Conservation (phyloP, 306 rosid genomes). For the Pterocarpus santalinus region DNA sequence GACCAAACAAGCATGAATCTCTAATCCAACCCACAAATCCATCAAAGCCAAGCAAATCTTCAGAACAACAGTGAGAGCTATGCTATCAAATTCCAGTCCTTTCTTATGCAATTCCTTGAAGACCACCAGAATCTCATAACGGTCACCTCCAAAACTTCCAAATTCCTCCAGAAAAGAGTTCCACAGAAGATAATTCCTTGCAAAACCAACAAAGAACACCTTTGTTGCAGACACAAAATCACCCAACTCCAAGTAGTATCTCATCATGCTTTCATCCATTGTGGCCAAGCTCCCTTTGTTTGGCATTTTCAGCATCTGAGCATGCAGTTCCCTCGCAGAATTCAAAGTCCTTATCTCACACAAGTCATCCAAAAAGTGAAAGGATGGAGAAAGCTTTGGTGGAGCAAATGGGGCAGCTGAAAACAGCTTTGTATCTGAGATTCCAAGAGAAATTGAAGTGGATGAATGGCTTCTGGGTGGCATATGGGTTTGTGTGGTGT, state of each 20-base stretch:
- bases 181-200: constrained; percentile 58
- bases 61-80: constrained; percentile 60
- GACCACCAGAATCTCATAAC: constrained; percentile 54
- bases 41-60: constrained; percentile 57
- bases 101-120: constrained; percentile 54
- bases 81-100: constrained; percentile 61
- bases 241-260: constrained; percentile 62
- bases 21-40: constrained; percentile 64
- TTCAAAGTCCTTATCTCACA: constrained; percentile 53
- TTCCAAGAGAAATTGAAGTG: constrained; percentile 48
- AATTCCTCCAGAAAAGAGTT: constrained; percentile 62
- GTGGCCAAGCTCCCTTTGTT: constrained; percentile 44
- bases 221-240: constrained; percentile 66
- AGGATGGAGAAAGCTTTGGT: constrained; percentile 41
- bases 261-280: constrained; percentile 55
- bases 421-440: constrained; percentile 26
- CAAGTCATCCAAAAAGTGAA: constrained; percentile 44
- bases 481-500: constrained; percentile 41
- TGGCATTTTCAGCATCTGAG: constrained; percentile 63
- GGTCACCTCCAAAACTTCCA: constrained; percentile 61
- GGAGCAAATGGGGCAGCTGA: constrained; percentile 52
- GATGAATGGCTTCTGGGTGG: constrained; percentile 48
- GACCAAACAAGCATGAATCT: constrained; percentile 64
- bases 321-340: constrained; percentile 64
- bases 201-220: constrained; percentile 63